Evolutionary conservation across 2,329 filamentous ascomycete genomes (phyloP), one percentile per base, ranked within the genome.

Genomic region (Diaporthe caulivora): DNA sequence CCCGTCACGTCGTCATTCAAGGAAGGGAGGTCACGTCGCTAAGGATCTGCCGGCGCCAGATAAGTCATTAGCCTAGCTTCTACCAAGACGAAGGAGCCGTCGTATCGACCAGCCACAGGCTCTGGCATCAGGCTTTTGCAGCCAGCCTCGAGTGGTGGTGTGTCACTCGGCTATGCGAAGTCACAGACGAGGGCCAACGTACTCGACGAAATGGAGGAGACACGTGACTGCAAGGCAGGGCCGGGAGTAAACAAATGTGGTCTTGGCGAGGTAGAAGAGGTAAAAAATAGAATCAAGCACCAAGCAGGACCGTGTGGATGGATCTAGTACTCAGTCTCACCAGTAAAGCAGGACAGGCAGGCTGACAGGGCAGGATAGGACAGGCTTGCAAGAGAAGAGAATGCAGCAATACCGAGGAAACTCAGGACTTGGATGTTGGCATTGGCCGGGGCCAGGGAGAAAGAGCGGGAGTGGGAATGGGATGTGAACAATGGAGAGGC

Each of bases 21-120:
- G 24, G 34, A 62, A 44, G 57, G 47, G 64, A 40, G 54, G 42
- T 37, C 37, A 55, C 18, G 62, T 57, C 37, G 53, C 55, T 65
- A 68, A 60, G 71, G 26, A 60, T 24, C 44, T 71, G 55, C 55
- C 31, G 44, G 44, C 7, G 26, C 47, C 21, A 40, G 44, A 42
- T 15, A 10, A 24, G 40, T 31, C n/a, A 29, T 71, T 44, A 71
- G 69, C 47, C 69, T 51, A 49, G 69, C 44, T 71, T 42, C 31
- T 49, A 62, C 47, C 69, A 71, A 42, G 31, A 54, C 24, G 44
- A 17, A 42, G 31, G 44, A 18, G 9, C 17, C 31, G 29, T 26
- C 44, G 55, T 21, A 24, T 34, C 31, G 29, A 26, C 47, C 37
- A 26, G 24, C 34, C 17, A 49, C 31, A 31, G 42, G 1, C 26